Evolutionary conservation across 2,329 filamentous ascomycete genomes (phyloP), one percentile per base, ranked within the genome.

Genomic region (Sarocladiaceae sp.): DNA sequence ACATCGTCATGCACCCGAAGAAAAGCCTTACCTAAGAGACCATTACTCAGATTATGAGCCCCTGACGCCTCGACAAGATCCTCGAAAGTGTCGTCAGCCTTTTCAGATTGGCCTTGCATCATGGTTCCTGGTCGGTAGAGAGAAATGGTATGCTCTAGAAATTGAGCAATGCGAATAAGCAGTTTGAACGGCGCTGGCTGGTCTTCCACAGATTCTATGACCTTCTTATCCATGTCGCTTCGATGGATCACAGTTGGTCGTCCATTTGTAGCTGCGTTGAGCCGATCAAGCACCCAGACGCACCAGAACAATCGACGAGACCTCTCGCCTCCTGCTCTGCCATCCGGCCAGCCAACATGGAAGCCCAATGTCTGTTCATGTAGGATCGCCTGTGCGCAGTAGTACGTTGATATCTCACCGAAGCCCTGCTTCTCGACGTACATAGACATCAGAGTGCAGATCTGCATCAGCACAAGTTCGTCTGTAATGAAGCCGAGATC

Each of bases 331-430:
- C 56, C 59, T 3, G 54, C 58, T 15, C 54, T 55, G 4, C 54
- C 59, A 13, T 57, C 58, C 2, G 59, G 59, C 51, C 59, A 60
- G 20, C 58, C 56, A 4, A 60, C 53, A 31, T 61, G 59, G 17
- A 61, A 59, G 1, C 58, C 59, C 22, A 61, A 54, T 2, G 57
- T 60, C 40, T 59, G 59, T n/a, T 58, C 55, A 22, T 60, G 56
- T 8, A 53, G 58, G 4, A 61, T 55, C 10, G 58, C 56, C 49
- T 61, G 59, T 6, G 59, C 58, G 13, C 57, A 56, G 46, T 58
- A 58, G 26, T 53, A 44, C 20, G 51, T 52, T 8, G 57, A 58
- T 7, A 58, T 29, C 48, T 57, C 54, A 47, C 57, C 54, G 35
- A 54, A 54, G 8, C 51, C 51, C 20, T 55, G 39, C 20, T 52